phyloP scores from a whole-genome alignment of 768 basidiomycete species.

The Lentinus tigrinus region DNA sequence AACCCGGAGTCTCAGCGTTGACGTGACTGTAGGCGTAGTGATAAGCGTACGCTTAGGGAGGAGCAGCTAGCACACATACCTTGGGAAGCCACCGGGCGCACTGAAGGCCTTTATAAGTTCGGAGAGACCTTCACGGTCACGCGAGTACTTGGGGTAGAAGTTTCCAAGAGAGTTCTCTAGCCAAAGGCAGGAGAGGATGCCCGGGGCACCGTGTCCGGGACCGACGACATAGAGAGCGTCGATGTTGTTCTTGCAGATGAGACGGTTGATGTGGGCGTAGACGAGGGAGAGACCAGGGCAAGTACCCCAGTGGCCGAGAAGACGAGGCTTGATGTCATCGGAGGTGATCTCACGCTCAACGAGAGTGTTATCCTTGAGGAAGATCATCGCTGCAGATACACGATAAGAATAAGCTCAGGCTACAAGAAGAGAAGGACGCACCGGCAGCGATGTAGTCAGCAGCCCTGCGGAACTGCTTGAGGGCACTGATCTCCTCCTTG shows the following conservation, averaged over 20 bases:
- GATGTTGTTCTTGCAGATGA: constrained; percentile 57
- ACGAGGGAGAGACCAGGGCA: constrained; percentile 75
- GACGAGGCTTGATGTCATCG: constrained; percentile 77
- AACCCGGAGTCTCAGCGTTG: constrained; percentile 84
- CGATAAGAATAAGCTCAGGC: background rate
- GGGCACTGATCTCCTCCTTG: constrained; percentile 46
- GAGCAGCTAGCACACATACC: constrained; percentile 36
- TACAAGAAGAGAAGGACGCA: constrained; percentile 27
- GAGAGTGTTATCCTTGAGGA: constrained; percentile 70
- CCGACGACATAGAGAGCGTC: constrained; percentile 80
- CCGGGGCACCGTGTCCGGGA: constrained; percentile 87
- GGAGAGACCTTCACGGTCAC: constrained; percentile 56
- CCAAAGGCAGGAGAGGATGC: constrained; percentile 82
- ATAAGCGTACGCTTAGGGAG: background rate
- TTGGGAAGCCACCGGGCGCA: constrained; percentile 82
- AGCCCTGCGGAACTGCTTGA: constrained; percentile 56
- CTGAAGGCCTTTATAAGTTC: constrained; percentile 76
- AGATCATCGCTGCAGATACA: constrained; percentile 69
- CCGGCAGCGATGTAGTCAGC: constrained; percentile 73
- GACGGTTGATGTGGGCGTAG: constrained; percentile 45
- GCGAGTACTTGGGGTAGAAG: constrained; percentile 59
- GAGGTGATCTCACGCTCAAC: constrained; percentile 56
- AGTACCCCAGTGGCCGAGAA: constrained; percentile 85
- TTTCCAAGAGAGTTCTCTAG: constrained; percentile 70
- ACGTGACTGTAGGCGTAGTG: constrained; percentile 49